These are phyloP conservation scores for Talaromyces sp. DNA, from an alignment of 2,329 filamentous ascomycete genomes.

Conservation along the genomic window DNA sequence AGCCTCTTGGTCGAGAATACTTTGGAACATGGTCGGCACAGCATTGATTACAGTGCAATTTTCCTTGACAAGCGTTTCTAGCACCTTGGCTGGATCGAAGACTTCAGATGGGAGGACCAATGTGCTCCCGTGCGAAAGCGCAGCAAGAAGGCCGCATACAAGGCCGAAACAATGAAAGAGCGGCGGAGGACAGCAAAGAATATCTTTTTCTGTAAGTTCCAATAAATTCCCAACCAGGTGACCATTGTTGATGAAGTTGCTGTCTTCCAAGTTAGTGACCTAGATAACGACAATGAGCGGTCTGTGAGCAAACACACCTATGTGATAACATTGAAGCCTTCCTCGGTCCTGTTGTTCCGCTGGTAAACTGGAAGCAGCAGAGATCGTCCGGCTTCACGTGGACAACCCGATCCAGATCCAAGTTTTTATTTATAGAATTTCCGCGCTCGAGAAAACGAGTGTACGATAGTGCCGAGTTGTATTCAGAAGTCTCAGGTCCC, in stretches of 20 bases:
- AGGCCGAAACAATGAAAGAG: slow-evolving; percentile 77
- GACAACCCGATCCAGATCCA: too few relatives aligned
- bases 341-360: slow-evolving; percentile 63
- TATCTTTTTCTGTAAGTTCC: slow-evolving; percentile 58
- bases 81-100: slow-evolving; percentile 51
- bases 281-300: too few relatives aligned
- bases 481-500: too few relatives aligned
- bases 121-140: slow-evolving; percentile 65
- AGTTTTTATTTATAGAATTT: not conserved
- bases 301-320: slow-evolving; percentile 40
- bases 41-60: slow-evolving; percentile 67
- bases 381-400: slow-evolving; percentile 49
- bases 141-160: slow-evolving; percentile 64
- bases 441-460: too few relatives aligned
- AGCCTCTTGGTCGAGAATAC: slow-evolving; percentile 35
- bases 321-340: slow-evolving; percentile 69
- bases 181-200: slow-evolving; percentile 71
- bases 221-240: slow-evolving; percentile 62
- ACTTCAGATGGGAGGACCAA: slow-evolving; percentile 66
- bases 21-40: slow-evolving; percentile 74
- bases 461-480: too few relatives aligned
- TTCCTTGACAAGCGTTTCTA: slow-evolving; percentile 60
- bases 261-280: not conserved
- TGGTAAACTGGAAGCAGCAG: slow-evolving; percentile 61
- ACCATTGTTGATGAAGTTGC: slow-evolving; percentile 19